These are phyloP conservation scores for Gynochthodes officinalis DNA, from an alignment of 257 asterid genomes.

Conservation along the genomic window DNA sequence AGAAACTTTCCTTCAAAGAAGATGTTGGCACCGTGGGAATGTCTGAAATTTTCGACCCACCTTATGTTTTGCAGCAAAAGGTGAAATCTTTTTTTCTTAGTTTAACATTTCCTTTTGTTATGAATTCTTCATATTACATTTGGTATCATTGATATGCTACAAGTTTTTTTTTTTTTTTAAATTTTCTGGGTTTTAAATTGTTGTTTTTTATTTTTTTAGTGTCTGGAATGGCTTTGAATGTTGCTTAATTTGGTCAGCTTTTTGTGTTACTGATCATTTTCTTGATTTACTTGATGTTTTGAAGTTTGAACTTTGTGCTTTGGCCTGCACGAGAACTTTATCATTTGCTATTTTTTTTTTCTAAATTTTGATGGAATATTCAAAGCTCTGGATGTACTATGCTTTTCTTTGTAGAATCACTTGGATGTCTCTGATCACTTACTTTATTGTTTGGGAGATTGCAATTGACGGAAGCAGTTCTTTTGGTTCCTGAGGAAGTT, in stretches of 20 bases:
- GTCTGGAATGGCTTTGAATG: conserved; percentile 1
- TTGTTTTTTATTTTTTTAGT: conserved; percentile 1
- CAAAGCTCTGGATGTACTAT: not conserved
- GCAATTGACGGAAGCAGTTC: not conserved
- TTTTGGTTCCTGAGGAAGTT: not conserved
- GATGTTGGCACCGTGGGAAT: conserved; percentile 98
- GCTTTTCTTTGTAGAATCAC: not conserved
- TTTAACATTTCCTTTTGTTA: conserved; percentile 4
- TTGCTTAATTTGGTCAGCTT: too few species aligned
- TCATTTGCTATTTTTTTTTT: not conserved
- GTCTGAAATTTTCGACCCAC: conserved; percentile 75
- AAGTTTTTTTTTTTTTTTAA: conserved; percentile 17
- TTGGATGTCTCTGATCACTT: not conserved
- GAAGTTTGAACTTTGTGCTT: not conserved
- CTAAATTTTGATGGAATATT: not conserved
- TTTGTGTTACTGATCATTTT: too few species aligned
- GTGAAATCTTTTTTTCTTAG: conserved; percentile 26
- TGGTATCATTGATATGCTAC: conserved; percentile 18
- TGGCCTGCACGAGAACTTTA: not conserved
- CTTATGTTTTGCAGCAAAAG: conserved; percentile 67
- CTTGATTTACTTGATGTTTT: too few species aligned
- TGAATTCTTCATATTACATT: conserved; percentile 4
- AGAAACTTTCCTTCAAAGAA: conserved; percentile 81
- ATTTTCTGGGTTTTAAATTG: conserved; percentile 20
- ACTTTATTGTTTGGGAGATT: not conserved